These are phyloP conservation scores for Fusarium mangiferae DNA, from an alignment of 2,329 filamentous ascomycete species.

Conservation along the genomic window DNA sequence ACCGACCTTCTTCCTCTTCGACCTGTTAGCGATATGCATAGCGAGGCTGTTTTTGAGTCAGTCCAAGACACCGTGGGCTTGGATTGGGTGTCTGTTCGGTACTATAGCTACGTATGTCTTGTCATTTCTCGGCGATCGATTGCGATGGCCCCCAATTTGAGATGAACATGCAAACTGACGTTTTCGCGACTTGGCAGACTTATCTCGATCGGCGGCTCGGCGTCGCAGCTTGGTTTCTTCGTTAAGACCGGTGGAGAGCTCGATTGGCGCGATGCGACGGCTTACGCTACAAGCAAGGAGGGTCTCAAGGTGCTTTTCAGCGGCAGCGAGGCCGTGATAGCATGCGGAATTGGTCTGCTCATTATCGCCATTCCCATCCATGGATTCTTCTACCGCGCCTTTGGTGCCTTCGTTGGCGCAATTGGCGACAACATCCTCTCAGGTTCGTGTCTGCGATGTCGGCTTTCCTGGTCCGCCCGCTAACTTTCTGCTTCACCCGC, in stretches of 20 bases:
- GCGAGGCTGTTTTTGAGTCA: constrained; percentile 42
- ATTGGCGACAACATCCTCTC: constrained; percentile 32
- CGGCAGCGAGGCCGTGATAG: constrained; percentile 43
- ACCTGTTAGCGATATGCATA: constrained; percentile 41
- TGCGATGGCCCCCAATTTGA: neutral
- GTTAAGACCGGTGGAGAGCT: constrained; percentile 47
- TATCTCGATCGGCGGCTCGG: constrained; percentile 42
- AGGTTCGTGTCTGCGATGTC: constrained; percentile 4
- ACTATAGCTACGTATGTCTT: constrained; percentile 42
- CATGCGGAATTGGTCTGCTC: constrained; percentile 37
- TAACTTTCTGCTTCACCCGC: neutral
- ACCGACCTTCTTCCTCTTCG: constrained; percentile 46
- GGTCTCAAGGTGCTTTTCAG: constrained; percentile 47
- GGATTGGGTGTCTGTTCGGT: constrained; percentile 35
- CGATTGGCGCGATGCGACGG: constrained; percentile 47
- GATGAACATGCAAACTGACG: constrained; percentile 12
- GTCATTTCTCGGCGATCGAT: neutral
- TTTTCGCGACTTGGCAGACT: constrained; percentile 28
- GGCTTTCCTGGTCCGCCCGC: neutral
- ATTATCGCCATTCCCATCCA: constrained; percentile 39
- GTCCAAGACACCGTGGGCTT: constrained; percentile 32
- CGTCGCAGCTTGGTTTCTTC: constrained; percentile 48
- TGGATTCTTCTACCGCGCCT: constrained; percentile 35
- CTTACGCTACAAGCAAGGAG: constrained; percentile 46
- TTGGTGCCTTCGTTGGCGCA: constrained; percentile 35